These are phyloP conservation scores for Reticulascus tulasneorum DNA, from an alignment of 2,329 filamentous ascomycete species.

Conservation along the genomic window DNA sequence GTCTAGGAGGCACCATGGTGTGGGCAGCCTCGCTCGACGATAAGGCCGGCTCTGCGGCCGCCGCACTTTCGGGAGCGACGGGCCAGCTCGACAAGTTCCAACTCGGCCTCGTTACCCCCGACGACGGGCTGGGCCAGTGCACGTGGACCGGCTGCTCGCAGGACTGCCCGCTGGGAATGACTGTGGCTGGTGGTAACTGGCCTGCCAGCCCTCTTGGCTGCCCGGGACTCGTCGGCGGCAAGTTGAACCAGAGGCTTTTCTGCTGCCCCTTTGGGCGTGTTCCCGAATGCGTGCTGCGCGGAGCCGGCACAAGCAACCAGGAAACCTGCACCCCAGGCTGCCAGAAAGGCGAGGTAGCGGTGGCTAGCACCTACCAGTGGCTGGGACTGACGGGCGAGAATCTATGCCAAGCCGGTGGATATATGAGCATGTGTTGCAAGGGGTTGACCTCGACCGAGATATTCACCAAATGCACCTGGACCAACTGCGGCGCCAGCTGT, in stretches of 20 bases:
- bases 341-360: not conserved
- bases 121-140: not conserved
- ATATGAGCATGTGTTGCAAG: not conserved
- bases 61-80: not conserved
- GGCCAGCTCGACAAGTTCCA: not conserved
- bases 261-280: too few relatives aligned
- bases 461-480: not conserved
- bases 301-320: not conserved
- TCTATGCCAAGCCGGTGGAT: not conserved
- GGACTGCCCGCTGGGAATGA: not conserved
- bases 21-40: conserved; percentile 23
- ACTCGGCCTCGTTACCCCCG: not conserved
- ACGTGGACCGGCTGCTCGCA: not conserved
- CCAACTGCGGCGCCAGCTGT: not conserved
- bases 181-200: too few relatives aligned
- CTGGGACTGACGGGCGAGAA: not conserved
- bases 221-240: too few relatives aligned
- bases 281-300: too few relatives aligned
- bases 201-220: too few relatives aligned
- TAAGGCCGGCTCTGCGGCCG: conserved; percentile 11
- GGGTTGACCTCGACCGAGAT: not conserved
- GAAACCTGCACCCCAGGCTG: not conserved
- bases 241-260: too few relatives aligned
- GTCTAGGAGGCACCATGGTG: conserved; percentile 21
- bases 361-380: not conserved